phyloP scores from a whole-genome alignment of 305 asterid species.

The Caryopteris hybrid region DNA sequence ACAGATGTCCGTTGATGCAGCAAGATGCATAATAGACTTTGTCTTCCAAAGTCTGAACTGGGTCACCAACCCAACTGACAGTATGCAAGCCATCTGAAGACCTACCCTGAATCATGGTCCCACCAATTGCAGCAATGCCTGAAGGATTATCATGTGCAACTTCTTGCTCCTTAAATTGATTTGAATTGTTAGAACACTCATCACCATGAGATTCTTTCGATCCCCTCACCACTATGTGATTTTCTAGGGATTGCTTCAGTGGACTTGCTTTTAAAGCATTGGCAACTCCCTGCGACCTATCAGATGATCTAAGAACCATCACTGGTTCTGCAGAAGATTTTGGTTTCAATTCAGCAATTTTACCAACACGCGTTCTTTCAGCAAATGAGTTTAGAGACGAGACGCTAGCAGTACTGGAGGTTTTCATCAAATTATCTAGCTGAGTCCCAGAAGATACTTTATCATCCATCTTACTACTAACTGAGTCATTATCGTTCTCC shows the following conservation, averaged over 20 bases:
- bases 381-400: slow-evolving; percentile 33
- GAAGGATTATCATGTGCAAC: slow-evolving; percentile 33
- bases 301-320: slow-evolving; percentile 27
- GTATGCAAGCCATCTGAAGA: slow-evolving; percentile 35
- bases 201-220: slow-evolving; percentile 36
- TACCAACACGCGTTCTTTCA: slow-evolving; percentile 29
- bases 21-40: slow-evolving; percentile 63
- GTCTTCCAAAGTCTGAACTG: slow-evolving; percentile 51
- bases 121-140: slow-evolving; percentile 37
- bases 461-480: slow-evolving; percentile 34
- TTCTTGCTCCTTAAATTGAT: slow-evolving; percentile 32
- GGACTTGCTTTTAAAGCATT: slow-evolving; percentile 32
- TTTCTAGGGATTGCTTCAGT: slow-evolving; percentile 36
- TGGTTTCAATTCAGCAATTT: slow-evolving; percentile 32
- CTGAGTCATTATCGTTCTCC: slow-evolving; percentile 33
- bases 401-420: slow-evolving; percentile 30
- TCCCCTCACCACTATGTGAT: slow-evolving; percentile 20
- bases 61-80: slow-evolving; percentile 69
- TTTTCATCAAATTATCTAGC: slow-evolving; percentile 32
- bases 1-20: slow-evolving; percentile 58
- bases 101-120: slow-evolving; percentile 24
- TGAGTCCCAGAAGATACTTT: slow-evolving; percentile 33
- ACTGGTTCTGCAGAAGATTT: slow-evolving; percentile 26
- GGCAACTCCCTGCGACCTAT: slow-evolving; percentile 24
- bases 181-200: slow-evolving; percentile 33